These are phyloP conservation scores for Phoenix dactylifera DNA, from an alignment of 176 grass and related monocot genomes.

Conservation along the genomic window DNA sequence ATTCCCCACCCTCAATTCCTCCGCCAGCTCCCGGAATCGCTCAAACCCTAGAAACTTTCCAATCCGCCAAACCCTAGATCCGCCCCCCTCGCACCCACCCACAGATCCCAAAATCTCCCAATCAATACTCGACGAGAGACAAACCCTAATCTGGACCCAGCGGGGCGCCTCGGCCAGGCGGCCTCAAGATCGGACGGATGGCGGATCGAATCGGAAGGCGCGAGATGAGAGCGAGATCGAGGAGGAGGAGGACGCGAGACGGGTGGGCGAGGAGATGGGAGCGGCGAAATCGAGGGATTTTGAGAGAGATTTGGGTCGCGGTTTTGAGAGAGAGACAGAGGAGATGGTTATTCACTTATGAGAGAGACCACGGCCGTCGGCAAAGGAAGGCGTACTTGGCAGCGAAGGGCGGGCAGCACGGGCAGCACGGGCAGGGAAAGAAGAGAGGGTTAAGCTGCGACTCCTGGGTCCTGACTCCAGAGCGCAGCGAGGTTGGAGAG, in stretches of 20 bases:
- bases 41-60: not conserved
- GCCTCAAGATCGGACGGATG: not conserved
- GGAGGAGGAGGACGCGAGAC: not conserved
- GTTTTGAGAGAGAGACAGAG: conserved; percentile 5
- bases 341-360: not conserved
- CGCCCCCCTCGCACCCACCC: not conserved
- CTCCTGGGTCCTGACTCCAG: not conserved
- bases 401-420: conserved; percentile 17
- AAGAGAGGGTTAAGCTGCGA: not conserved
- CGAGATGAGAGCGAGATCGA: not conserved
- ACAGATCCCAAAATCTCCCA: not conserved
- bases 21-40: not conserved
- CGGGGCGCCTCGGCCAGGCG: conserved; percentile 16
- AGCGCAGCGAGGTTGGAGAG: too few relatives aligned
- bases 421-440: conserved; percentile 3
- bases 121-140: not conserved
- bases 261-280: not conserved
- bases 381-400: conserved; percentile 12
- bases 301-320: conserved; percentile 5
- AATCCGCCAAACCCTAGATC: not conserved
- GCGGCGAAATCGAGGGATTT: not conserved
- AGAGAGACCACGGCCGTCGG: too few relatives aligned
- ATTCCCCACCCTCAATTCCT: conserved; percentile 2
- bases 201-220: not conserved
- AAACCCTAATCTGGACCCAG: conserved; percentile 18